A percentile compares a stretch with the other conserved stretches of the same genome.
These are phyloP conservation scores for Sclerotiophoma versabilis DNA, from an alignment of 2,329 filamentous ascomycete genomes.

Conservation along the genomic window DNA sequence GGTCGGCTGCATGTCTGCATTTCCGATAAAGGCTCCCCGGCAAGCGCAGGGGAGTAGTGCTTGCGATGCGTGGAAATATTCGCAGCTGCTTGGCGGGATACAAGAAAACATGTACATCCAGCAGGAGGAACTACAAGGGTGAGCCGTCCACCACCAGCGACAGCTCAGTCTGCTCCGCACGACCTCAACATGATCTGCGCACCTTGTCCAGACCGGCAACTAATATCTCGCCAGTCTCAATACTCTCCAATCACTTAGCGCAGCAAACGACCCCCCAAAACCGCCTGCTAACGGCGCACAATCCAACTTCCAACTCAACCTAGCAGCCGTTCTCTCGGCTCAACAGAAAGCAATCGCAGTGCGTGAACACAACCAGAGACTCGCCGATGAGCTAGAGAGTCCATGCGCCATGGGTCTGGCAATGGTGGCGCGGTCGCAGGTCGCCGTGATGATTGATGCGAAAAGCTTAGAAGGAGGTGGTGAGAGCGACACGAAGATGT, in stretches of 20 bases:
- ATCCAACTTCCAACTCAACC: conserved; percentile 16
- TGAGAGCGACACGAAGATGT: conserved; percentile 9
- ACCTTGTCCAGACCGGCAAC: no score
- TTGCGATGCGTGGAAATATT: not conserved
- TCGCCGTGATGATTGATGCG: conserved; percentile 24
- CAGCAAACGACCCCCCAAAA: conserved; percentile 3
- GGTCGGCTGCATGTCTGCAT: not conserved
- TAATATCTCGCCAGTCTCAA: not conserved
- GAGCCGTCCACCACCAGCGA: not conserved
- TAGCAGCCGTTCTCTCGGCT: conserved; percentile 16
- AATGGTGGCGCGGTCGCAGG: conserved; percentile 24
- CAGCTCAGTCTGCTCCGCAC: not conserved
- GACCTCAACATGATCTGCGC: no score
- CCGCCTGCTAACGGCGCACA: conserved; percentile 10
- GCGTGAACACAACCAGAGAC: conserved; percentile 28
- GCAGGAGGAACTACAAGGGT: conserved; percentile 29
- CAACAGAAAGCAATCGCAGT: conserved; percentile 28
- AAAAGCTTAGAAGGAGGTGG: conserved; percentile 12
- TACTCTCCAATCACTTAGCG: conserved; percentile 14
- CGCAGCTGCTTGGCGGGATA: conserved; percentile 24
- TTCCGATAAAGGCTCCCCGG: not conserved
- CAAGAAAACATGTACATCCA: conserved; percentile 32
- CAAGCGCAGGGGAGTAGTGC: not conserved
- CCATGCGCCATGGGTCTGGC: conserved; percentile 23
- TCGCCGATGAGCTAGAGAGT: conserved; percentile 26